Conservation (phyloP, 176 grass and related monocot species). For the Carex cristatella region DNA sequence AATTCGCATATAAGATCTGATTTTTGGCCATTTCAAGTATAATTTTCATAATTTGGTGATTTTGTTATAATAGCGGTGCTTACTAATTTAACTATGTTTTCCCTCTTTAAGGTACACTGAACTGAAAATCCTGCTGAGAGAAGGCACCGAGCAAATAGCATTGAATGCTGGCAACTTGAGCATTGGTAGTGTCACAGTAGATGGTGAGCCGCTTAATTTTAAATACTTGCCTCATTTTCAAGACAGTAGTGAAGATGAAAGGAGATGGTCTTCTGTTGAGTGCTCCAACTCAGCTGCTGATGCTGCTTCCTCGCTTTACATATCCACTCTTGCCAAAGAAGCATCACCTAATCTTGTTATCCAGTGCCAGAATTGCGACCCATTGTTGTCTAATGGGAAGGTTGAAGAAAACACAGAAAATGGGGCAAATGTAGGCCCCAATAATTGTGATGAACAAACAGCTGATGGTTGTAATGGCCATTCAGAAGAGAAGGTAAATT, state of each 20-base stretch:
- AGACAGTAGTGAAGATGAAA: constrained; percentile 46
- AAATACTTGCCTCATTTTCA: constrained; percentile 74
- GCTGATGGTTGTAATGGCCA: constrained; percentile 58
- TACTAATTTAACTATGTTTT: constrained; percentile 16
- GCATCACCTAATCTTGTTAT: constrained; percentile 67
- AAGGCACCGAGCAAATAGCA: constrained; percentile 51
- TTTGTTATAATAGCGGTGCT: background rate
- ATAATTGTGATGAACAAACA: constrained; percentile 32
- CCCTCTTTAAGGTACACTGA: constrained; percentile 71
- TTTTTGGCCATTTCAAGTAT: background rate
- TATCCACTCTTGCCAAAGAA: constrained; percentile 69
- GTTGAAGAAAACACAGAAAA: constrained; percentile 49
- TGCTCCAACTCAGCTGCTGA: constrained; percentile 83
- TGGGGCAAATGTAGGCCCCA: constrained; percentile 31
- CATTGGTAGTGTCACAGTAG: constrained; percentile 66
- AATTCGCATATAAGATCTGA: background rate
- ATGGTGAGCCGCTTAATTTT: constrained; percentile 69
- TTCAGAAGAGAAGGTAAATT: constrained; percentile 32
- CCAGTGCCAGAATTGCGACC: constrained; percentile 43
- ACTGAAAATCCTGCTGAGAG: constrained; percentile 61
- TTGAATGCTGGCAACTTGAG: constrained; percentile 82
- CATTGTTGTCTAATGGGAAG: constrained; percentile 41
- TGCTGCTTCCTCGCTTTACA: constrained; percentile 63
- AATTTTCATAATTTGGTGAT: background rate
- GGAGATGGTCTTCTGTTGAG: constrained; percentile 62